Evolutionary conservation across 192 early-diverging fungal species (phyloP).

Genomic region (Dissophora globulifera): DNA sequence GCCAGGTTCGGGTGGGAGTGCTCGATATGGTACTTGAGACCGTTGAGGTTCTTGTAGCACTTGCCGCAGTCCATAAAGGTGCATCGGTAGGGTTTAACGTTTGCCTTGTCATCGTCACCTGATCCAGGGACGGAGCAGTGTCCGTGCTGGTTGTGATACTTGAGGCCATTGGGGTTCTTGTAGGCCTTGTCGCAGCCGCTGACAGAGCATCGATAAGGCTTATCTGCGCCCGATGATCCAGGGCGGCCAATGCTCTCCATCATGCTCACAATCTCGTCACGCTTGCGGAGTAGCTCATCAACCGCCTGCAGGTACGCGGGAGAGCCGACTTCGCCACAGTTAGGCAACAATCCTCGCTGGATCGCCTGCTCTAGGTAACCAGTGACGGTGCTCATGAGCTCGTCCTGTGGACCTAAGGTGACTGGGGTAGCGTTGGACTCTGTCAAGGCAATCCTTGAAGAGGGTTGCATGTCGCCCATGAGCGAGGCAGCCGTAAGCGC

Average conservation of each 20-base stretch:
- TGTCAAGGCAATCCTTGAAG: not conserved
- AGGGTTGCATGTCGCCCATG: slow-evolving; percentile 9
- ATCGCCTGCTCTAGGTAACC: slow-evolving; percentile 50
- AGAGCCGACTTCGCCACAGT: slow-evolving; percentile 41
- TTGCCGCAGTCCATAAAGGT: slow-evolving; percentile 87
- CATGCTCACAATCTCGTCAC: slow-evolving; percentile 55
- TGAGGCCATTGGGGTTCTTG: slow-evolving; percentile 98
- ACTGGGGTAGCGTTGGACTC: not conserved
- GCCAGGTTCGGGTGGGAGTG: slow-evolving; percentile 79
- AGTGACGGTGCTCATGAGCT: slow-evolving; percentile 37
- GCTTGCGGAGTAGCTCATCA: slow-evolving; percentile 47
- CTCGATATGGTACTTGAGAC: slow-evolving; percentile 94
- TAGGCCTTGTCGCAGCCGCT: slow-evolving; percentile 92
- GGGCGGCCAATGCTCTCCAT: slow-evolving; percentile 51
- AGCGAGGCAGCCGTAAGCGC: slow-evolving; percentile 18
- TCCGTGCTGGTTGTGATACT: slow-evolving; percentile 96
- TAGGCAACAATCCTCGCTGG: slow-evolving; percentile 34
- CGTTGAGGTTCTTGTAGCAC: slow-evolving; percentile 97
- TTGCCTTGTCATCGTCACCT: slow-evolving; percentile 66
- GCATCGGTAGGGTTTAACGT: slow-evolving; percentile 80
- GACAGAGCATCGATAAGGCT: slow-evolving; percentile 87
- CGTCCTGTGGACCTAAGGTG: slow-evolving; percentile 16
- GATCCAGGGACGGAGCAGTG: slow-evolving; percentile 71
- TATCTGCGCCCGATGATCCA: slow-evolving; percentile 58
- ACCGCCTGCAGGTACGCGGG: slow-evolving; percentile 29